A percentile compares a stretch with the other conserved stretches of the same genome.
Conservation (phyloP, 2,329 filamentous ascomycete species). For the Colletotrichum horii region DNA sequence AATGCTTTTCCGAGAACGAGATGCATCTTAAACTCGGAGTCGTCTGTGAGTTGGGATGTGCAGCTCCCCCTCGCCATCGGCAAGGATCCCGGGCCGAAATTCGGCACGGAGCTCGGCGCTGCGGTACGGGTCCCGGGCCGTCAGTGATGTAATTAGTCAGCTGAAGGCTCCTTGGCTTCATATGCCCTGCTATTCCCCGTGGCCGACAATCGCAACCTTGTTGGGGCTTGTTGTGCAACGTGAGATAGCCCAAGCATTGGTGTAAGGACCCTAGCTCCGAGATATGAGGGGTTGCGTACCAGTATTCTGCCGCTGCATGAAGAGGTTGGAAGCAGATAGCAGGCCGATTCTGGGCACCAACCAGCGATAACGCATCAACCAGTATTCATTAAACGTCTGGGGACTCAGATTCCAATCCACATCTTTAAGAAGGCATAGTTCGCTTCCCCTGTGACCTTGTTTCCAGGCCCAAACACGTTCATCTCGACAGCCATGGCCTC, state of each 20-base stretch:
- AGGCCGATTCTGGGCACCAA: background rate
- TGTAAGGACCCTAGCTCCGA: background rate
- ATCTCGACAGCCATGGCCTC: background rate
- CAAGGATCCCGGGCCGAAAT: background rate
- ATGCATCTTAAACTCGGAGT: background rate
- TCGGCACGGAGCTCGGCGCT: background rate
- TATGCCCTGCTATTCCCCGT: background rate
- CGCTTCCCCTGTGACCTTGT: background rate
- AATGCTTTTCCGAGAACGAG: background rate
- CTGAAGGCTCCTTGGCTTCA: background rate
- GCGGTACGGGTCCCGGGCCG: background rate
- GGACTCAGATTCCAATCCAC: accelerated
- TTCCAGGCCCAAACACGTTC: background rate
- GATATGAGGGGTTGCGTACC: background rate
- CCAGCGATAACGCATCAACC: background rate
- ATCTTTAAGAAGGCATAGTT: background rate
- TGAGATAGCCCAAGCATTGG: background rate
- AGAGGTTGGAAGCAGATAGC: background rate
- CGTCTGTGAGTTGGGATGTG: background rate
- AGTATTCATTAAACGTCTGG: background rate
- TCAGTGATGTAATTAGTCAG: background rate
- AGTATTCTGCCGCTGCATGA: background rate
- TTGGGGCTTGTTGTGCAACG: background rate
- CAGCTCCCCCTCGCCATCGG: background rate
- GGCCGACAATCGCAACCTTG: background rate